Percentiles rank a stretch among this genome's conserved stretches.
Evolutionary conservation across 768 basidiomycete genomes (phyloP).

Genomic region (Mrakia blollopis): DNA sequence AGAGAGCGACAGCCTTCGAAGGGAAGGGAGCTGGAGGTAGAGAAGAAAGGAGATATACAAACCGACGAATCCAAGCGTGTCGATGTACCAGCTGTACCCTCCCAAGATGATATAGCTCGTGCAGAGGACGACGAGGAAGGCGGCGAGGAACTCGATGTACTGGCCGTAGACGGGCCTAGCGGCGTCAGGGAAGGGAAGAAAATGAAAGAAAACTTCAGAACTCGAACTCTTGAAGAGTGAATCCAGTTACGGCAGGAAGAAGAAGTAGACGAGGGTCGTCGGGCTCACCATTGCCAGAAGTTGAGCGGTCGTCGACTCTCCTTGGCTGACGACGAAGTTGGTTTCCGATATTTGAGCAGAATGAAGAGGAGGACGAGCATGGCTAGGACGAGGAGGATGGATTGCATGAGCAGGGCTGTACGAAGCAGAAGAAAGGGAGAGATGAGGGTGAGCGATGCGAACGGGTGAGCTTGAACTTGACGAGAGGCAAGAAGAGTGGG

Average conservation of each 20-base stretch:
- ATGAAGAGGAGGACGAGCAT: conserved; percentile 32
- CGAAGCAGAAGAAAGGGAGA: too few species aligned
- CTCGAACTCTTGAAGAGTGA: not conserved
- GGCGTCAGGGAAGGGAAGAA: too few species aligned
- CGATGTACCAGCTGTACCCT: conserved; percentile 20
- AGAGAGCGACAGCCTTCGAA: not conserved
- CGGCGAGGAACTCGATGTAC: conserved; percentile 32
- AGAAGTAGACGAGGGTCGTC: not conserved
- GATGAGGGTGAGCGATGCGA: not conserved
- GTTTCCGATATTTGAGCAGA: conserved; percentile 23
- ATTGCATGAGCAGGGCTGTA: conserved; percentile 29
- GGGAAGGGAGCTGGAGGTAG: not conserved
- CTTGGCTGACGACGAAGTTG: not conserved
- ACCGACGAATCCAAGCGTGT: conserved; percentile 29
- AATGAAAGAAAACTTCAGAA: not conserved
- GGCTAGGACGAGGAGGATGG: conserved; percentile 18
- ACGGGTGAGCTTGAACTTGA: not conserved
- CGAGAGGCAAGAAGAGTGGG: not conserved
- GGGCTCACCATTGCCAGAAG: conserved; percentile 30
- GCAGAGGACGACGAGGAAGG: conserved; percentile 27
- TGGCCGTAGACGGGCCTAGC: conserved; percentile 22
- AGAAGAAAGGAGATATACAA: not conserved
- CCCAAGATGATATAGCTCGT: conserved; percentile 21
- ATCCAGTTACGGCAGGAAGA: not conserved
- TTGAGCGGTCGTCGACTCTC: conserved; percentile 16